Base-by-base conservation (phyloP, 116 monocot genomes). In the Posidonia oceanica region DNA sequence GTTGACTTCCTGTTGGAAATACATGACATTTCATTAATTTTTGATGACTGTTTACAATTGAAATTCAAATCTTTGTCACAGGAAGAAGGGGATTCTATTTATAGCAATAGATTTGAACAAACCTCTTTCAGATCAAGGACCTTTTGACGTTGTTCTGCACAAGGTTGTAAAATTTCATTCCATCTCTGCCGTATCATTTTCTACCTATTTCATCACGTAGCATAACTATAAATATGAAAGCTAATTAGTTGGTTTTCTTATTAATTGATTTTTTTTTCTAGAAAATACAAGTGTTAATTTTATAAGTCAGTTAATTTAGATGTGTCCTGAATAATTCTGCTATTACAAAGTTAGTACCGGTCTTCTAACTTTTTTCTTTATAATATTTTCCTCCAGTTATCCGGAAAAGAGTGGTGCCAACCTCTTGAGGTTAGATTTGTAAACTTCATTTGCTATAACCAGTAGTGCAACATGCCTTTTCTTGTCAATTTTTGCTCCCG, bases 41-140 rank as follows among this genome's bases (percentile, higher is more conserved):
- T 54, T 37, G 7, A 36, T 13, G 8, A 36, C 1, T 48, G 8
- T 29, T 39, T 57, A n/a, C 2, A 54, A 38, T 39, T 65, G 17
- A 44, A 65, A 38, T 18, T 65, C 65, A 65, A 65, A 65, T 65
- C 38, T n/a, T 10, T 70, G 14, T 12, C 81, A 70, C 95, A 96
- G 95, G 81, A 96, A 88, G 54, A 96, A 88, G 61, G 95, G 95
- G 42, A 96, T 96, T 71, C 42, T 74, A n/a, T 96, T 96, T 80
- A 88, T 91, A 71, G 84, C 86, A 69, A 96, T 96, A 75, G 95
- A 96, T 62, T 83, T 71, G 37, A 81, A 63, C 55, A 79, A 75
- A 16, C 86, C 95, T 51, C 88, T 96, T 54, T 79, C 78, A 39
- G 91, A 88, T 18, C 95, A 96, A 96, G 95, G 95, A 52, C 91